phyloP scores from a whole-genome alignment of 2,329 filamentous ascomycete species.

The Alternaria sp. region DNA sequence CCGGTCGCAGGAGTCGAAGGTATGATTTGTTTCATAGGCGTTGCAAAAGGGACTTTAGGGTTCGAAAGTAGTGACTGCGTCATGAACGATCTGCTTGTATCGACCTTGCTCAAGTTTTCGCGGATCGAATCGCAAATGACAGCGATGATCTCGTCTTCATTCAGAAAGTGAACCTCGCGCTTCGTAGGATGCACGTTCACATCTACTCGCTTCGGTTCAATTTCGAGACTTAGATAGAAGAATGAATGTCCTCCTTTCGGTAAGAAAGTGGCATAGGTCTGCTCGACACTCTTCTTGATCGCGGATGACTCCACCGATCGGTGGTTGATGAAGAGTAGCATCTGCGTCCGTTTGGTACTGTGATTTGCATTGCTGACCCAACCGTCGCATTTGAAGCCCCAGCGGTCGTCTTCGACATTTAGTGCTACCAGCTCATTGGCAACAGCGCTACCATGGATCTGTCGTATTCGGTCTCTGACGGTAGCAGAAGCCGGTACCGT shows the following conservation, averaged over 20 bases:
- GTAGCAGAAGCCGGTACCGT: constrained; percentile 78
- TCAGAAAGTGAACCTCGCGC: constrained; percentile 93
- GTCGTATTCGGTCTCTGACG: constrained; percentile 83
- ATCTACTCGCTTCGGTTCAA: constrained; percentile 90
- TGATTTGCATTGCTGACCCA: constrained; percentile 94
- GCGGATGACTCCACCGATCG: constrained; percentile 87
- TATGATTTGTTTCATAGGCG: constrained; percentile 50
- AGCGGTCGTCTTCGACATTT: constrained; percentile 73
- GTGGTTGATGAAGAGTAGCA: constrained; percentile 96
- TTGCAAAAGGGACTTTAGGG: constrained; percentile 51
- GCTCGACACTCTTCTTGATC: constrained; percentile 89
- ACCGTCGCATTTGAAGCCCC: constrained; percentile 83
- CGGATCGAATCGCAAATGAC: constrained; percentile 82
- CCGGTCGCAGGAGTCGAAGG: constrained; percentile 31
- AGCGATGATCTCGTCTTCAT: constrained; percentile 95
- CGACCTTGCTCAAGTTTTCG: constrained; percentile 80
- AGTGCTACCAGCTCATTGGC: constrained; percentile 89
- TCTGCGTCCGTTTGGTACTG: constrained; percentile 84
- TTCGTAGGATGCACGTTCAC: constrained; percentile 99
- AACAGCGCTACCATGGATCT: constrained; percentile 83
- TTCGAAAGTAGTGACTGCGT: constrained; percentile 81
- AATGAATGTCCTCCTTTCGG: constrained; percentile 96
- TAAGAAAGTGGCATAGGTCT: constrained; percentile 84
- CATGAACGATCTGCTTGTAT: constrained; percentile 92
- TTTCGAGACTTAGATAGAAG: constrained; percentile 88